Conservation (phyloP, 345 rosid genomes). For the Euphorbia pulcherrima region DNA sequence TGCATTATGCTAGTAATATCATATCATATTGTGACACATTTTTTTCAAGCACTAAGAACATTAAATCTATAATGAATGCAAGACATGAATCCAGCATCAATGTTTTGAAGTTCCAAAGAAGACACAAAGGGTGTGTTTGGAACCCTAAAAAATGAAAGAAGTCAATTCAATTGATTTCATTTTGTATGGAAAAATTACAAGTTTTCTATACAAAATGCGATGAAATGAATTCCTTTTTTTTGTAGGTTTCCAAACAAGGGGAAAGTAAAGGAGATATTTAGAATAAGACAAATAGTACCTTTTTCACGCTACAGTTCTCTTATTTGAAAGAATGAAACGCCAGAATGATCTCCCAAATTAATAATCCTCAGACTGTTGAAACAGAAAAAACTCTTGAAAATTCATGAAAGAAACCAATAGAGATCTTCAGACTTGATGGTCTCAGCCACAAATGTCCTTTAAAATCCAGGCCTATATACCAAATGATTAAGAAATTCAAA, state of each 20-base stretch:
- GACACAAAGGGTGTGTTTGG: too few relatives aligned
- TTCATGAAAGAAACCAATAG: not conserved
- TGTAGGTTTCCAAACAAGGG: too few relatives aligned
- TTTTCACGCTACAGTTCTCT: constrained; percentile 11
- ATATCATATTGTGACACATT: not conserved
- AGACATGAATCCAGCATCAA: not conserved
- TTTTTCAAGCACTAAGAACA: not conserved
- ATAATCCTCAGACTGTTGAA: constrained; percentile 10
- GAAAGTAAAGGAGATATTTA: not conserved
- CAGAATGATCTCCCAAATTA: constrained; percentile 18
- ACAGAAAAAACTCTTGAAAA: constrained; percentile 14
- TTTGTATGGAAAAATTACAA: too few relatives aligned
- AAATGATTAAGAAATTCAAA: not conserved
- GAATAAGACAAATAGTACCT: constrained; percentile 26
- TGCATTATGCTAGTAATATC: not conserved
- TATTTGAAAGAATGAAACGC: constrained; percentile 17
- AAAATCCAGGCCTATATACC: constrained; percentile 6
- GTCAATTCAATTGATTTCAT: too few relatives aligned
- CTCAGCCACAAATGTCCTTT: constrained; percentile 14
- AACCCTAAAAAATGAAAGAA: too few relatives aligned
- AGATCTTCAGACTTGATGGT: constrained; percentile 11
- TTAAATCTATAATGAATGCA: too few relatives aligned
- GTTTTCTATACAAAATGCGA: too few relatives aligned
- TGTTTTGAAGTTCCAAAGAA: not conserved
- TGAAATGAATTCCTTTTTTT: too few relatives aligned